These are phyloP conservation scores for Camellia lanceoleosa DNA, from an alignment of 148 eudicot species.

Conservation along the genomic window DNA sequence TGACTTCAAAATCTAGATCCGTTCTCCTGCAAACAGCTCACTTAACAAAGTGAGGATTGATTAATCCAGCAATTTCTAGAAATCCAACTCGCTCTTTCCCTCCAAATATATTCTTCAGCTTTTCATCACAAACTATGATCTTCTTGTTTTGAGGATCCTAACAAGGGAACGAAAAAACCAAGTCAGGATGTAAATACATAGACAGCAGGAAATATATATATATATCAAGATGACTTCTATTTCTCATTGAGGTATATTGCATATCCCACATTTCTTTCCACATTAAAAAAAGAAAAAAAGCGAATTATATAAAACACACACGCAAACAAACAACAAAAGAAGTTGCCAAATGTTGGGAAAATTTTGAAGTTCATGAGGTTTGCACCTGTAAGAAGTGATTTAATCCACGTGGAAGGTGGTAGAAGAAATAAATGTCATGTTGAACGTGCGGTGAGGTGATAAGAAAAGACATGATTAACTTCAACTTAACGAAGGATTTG, in stretches of 20 bases:
- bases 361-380: neutral
- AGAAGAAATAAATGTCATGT: too few relatives aligned
- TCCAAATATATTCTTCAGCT: slow-evolving; percentile 75
- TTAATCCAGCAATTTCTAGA: slow-evolving; percentile 73
- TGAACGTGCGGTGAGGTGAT: neutral
- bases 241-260: neutral
- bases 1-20: neutral
- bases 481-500: too few relatives aligned
- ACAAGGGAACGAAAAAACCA: neutral
- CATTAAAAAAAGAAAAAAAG: neutral
- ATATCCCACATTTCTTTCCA: neutral
- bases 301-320: neutral
- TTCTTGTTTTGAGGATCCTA: slow-evolving; percentile 83
- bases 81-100: slow-evolving; percentile 76
- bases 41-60: slow-evolving; percentile 70
- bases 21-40: slow-evolving; percentile 10
- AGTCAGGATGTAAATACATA: neutral
- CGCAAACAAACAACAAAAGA: neutral
- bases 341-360: neutral
- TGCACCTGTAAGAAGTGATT: too few relatives aligned
- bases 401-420: too few relatives aligned
- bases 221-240: too few relatives aligned
- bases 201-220: neutral
- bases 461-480: too few relatives aligned
- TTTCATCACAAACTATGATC: slow-evolving; percentile 77